These are phyloP conservation scores for Diddensiella caesifluorescens DNA, from an alignment of 805 yeast species.

Conservation along the genomic window DNA sequence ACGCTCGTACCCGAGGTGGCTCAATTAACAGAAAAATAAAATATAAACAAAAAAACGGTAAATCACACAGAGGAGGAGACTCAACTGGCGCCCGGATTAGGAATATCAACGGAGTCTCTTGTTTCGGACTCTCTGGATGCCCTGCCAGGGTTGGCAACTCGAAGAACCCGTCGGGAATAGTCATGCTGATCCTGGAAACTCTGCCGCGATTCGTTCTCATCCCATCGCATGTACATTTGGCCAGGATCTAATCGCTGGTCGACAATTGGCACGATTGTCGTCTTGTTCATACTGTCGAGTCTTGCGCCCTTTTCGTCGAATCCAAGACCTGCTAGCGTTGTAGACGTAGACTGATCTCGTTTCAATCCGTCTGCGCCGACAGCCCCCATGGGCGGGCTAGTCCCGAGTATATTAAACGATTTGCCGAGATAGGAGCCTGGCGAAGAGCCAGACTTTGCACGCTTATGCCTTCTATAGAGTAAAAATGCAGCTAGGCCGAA, in stretches of 20 bases:
- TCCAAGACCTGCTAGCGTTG: conserved; percentile 20
- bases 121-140: conserved; percentile 16
- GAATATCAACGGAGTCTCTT: conserved; percentile 6
- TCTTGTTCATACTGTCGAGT: conserved; percentile 27
- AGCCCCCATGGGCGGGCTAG: conserved; percentile 7
- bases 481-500: conserved; percentile 43
- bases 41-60: conserved; percentile 4
- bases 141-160: conserved; percentile 46
- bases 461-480: conserved; percentile 28
- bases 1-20: too few species aligned
- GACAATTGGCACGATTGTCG: conserved; percentile 36
- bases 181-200: conserved; percentile 53
- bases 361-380: conserved; percentile 8
- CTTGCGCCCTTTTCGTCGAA: conserved; percentile 26
- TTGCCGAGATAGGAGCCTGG: not conserved
- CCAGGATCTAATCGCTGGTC: conserved; percentile 61
- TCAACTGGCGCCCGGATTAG: too few species aligned
- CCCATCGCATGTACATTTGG: conserved; percentile 45
- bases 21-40: not conserved
- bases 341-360: conserved; percentile 18
- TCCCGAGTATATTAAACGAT: not conserved
- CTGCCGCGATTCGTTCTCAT: conserved; percentile 40
- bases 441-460: conserved; percentile 6
- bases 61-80: too few species aligned
- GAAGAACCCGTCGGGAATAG: conserved; percentile 50